Conservation (phyloP, 257 asterid genomes). For the Cruciata laevipes region DNA sequence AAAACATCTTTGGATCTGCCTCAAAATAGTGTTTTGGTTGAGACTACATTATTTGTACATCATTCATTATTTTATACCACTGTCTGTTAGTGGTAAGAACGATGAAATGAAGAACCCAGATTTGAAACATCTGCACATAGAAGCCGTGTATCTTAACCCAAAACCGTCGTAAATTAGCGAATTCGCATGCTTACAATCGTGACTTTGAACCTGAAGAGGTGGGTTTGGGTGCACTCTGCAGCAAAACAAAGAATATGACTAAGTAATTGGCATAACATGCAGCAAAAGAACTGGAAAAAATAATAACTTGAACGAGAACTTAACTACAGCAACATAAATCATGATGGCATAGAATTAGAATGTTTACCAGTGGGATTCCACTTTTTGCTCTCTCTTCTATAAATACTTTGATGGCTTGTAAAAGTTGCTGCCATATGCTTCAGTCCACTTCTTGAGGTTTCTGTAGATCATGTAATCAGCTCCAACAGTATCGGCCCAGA, state of each 20-base stretch:
- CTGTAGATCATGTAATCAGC: conserved; percentile 60
- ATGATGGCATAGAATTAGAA: conserved; percentile 5
- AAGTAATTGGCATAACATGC: no score
- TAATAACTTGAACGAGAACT: no score
- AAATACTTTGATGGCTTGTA: conserved; percentile 73
- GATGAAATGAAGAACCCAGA: no score
- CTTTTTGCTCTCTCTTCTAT: conserved; percentile 82
- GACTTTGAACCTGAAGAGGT: conserved; percentile 50
- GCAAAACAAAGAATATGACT: conserved; percentile 1
- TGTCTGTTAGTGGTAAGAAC: no score
- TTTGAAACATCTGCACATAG: no score
- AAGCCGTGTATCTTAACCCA: no score
- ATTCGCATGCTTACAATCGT: conserved; percentile 37
- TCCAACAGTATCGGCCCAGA: conserved; percentile 95
- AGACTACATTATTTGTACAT: no score
- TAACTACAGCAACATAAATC: conserved; percentile 7
- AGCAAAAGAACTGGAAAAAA: no score
- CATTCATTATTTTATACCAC: no score
- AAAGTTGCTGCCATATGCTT: conserved; percentile 61
- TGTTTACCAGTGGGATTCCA: conserved; percentile 85
- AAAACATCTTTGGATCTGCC: no score
- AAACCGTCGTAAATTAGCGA: no score
- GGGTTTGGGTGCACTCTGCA: conserved; percentile 74
- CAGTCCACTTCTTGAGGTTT: conserved; percentile 76
- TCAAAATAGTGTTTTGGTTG: no score